Evolutionary conservation across 768 basidiomycete species (phyloP).

Genomic region (Tephrocybe sp.): DNA sequence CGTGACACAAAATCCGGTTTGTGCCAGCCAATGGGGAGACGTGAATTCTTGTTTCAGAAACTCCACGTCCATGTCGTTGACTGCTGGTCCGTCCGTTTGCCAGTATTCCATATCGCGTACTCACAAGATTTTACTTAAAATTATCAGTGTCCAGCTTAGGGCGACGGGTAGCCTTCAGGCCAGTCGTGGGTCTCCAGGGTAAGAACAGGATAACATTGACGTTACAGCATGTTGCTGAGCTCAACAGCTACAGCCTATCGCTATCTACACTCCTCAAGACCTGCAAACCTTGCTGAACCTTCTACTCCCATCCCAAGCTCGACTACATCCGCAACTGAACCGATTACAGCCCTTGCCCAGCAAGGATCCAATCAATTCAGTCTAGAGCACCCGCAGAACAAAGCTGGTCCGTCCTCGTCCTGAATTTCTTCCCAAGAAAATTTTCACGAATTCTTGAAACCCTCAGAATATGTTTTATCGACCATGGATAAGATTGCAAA

Average conservation of each 20-base stretch:
- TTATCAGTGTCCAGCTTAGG: constrained; percentile 35
- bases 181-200: constrained; percentile 46
- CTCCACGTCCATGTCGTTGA: constrained; percentile 48
- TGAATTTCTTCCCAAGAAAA: neutral
- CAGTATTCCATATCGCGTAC: neutral
- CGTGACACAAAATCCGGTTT: constrained; percentile 21
- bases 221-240: constrained; percentile 18
- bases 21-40: constrained; percentile 25
- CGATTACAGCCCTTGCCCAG: constrained; percentile 72
- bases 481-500: constrained; percentile 96
- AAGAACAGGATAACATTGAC: constrained; percentile 14
- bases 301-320: constrained; percentile 36
- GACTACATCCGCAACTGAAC: constrained; percentile 48
- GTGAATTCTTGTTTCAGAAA: constrained; percentile 21
- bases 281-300: constrained; percentile 37
- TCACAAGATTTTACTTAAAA: constrained; percentile 5
- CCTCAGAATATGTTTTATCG: constrained; percentile 89
- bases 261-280: constrained; percentile 54
- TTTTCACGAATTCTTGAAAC: neutral
- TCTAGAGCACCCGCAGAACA: constrained; percentile 87
- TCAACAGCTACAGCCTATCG: constrained; percentile 41
- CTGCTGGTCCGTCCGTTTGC: constrained; percentile 31
- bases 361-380: constrained; percentile 82
- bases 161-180: constrained; percentile 45
- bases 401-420: constrained; percentile 60